These are phyloP conservation scores for Sonneratia caseolaris DNA, from an alignment of 345 rosid genomes.

Conservation along the genomic window DNA sequence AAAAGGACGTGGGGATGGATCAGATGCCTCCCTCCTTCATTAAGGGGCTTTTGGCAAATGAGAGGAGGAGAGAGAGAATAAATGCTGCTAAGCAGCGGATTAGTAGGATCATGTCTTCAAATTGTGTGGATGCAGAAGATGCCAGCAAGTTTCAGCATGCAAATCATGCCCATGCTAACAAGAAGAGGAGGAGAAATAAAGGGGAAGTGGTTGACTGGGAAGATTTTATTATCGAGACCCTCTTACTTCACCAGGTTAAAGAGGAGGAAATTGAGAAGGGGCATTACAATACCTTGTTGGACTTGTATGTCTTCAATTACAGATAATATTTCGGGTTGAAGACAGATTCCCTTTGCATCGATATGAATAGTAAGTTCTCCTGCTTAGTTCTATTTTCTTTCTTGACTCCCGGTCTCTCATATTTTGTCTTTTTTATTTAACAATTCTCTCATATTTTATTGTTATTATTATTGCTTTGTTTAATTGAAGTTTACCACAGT, in stretches of 20 bases:
- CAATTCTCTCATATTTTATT: no score
- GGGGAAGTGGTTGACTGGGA: constrained; percentile 67
- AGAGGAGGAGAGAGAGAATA: constrained; percentile 55
- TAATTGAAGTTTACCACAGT: no score
- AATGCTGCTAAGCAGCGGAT: constrained; percentile 56
- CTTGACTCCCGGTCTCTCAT: no score
- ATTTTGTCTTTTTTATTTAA: no score
- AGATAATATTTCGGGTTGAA: no score
- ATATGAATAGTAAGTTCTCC: no score
- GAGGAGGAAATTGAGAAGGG: constrained; percentile 81
- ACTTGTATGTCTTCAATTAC: constrained; percentile 18
- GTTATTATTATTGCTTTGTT: no score
- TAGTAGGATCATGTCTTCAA: constrained; percentile 35
- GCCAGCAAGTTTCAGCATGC: background rate
- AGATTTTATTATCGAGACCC: constrained; percentile 74
- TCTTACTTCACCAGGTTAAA: constrained; percentile 55
- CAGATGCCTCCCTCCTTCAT: constrained; percentile 55
- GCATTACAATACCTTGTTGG: constrained; percentile 57
- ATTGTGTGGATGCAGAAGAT: constrained; percentile 12
- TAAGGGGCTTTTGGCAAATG: constrained; percentile 29
- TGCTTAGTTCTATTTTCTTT: no score
- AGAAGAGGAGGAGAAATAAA: constrained; percentile 18
- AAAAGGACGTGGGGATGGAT: constrained; percentile 63
- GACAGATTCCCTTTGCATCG: no score
- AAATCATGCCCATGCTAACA: constrained; percentile 4